phyloP scores from a whole-genome alignment of 192 early-diverging fungal genomes.

The Rhizoclosmatium globosum region DNA sequence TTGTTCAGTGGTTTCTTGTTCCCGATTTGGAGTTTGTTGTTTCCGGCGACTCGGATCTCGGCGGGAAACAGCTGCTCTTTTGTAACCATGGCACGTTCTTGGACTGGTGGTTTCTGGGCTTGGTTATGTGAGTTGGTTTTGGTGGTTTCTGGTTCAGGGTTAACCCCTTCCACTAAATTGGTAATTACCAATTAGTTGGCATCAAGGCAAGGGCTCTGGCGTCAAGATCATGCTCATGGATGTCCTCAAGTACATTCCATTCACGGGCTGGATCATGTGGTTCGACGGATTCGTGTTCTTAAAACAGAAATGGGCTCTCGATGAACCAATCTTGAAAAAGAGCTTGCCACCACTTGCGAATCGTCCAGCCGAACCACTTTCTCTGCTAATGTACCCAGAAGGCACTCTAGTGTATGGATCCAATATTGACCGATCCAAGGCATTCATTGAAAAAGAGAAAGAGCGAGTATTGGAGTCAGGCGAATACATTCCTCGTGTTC shows the following conservation, averaged over 20 bases:
- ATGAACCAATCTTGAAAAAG: not conserved
- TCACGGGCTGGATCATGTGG: slow-evolving; percentile 1
- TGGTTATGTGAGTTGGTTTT: slow-evolving; percentile 3
- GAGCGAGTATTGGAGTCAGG: not conserved
- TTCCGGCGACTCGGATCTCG: not conserved
- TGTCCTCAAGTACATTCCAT: slow-evolving; percentile 13
- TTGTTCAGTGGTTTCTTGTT: not conserved
- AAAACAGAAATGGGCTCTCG: slow-evolving; percentile 14
- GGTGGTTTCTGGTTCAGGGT: not conserved
- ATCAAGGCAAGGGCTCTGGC: slow-evolving; percentile 1
- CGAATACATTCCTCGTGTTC: slow-evolving; percentile 7
- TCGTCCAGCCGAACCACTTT: slow-evolving; percentile 7
- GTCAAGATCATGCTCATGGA: slow-evolving; percentile 18
- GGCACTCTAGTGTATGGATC: not conserved
- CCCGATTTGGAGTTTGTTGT: slow-evolving; percentile 15
- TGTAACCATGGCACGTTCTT: slow-evolving; percentile 30
- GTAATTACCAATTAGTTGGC: not conserved
- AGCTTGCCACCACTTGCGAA: not conserved
- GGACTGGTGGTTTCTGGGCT: slow-evolving; percentile 30
- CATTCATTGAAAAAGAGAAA: slow-evolving; percentile 3
- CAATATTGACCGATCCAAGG: not conserved
- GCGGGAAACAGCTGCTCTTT: not conserved
- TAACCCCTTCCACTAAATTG: not conserved
- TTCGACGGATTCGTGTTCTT: slow-evolving; percentile 25
- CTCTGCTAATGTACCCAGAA: slow-evolving; percentile 28